Conservation (phyloP, 805 yeast species). For the Yarrowia hollandica region DNA sequence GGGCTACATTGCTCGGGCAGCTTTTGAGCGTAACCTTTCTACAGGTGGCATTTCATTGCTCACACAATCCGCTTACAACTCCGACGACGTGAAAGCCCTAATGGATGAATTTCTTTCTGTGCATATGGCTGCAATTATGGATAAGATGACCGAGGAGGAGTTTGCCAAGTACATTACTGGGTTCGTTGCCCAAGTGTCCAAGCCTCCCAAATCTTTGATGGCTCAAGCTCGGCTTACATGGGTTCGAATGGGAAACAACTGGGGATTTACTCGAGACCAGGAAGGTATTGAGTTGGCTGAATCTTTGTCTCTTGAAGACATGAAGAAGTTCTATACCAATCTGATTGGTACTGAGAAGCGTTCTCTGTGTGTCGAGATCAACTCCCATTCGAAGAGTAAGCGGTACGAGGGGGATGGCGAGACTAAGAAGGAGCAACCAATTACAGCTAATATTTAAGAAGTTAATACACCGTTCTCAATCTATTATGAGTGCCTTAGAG, state of each 20-base stretch:
- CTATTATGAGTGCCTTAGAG: no score
- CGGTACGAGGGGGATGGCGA: background rate
- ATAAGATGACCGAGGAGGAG: constrained; percentile 1
- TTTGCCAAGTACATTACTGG: constrained; percentile 5
- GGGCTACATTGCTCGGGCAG: constrained; percentile 89
- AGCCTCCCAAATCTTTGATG: constrained; percentile 4
- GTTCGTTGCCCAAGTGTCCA: constrained; percentile 10
- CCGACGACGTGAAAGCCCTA: constrained; percentile 72
- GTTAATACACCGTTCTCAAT: no score
- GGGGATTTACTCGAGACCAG: background rate
- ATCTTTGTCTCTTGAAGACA: background rate
- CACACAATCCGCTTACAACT: constrained; percentile 78
- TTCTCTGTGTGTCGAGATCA: constrained; percentile 12
- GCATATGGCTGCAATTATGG: background rate
- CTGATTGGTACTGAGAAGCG: background rate
- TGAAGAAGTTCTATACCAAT: background rate
- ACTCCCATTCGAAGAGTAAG: background rate
- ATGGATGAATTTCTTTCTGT: constrained; percentile 61
- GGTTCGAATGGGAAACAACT: background rate
- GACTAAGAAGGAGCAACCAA: background rate
- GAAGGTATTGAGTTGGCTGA: background rate
- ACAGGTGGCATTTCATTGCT: constrained; percentile 70
- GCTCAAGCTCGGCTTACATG: background rate
- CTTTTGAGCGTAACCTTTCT: constrained; percentile 67
- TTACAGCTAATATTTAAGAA: background rate